These are phyloP conservation scores for Podospora sp. DNA, from an alignment of 495 filamentous ascomycete species.

Conservation along the genomic window DNA sequence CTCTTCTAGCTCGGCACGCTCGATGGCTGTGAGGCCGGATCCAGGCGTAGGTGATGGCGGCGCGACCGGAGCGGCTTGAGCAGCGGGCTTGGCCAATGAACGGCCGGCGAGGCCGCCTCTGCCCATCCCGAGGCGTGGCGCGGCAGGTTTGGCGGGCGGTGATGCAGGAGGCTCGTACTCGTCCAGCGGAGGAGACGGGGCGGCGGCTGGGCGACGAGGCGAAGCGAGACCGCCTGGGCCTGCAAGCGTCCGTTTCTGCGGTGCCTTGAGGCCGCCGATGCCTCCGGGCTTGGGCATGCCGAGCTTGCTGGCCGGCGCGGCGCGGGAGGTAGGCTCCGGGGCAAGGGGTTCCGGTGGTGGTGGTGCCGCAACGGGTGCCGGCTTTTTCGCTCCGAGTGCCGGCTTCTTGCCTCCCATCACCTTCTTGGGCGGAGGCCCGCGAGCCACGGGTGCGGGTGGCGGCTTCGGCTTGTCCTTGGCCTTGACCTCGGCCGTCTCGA, in stretches of 20 bases:
- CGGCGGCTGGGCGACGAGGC: conserved; percentile 65
- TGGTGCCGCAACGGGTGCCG: conserved; percentile 48
- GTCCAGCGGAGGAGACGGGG: conserved; percentile 48
- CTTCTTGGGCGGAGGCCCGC: conserved; percentile 56
- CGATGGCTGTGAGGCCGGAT: conserved; percentile 67
- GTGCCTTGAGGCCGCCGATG: conserved; percentile 69
- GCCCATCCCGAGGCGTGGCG: conserved; percentile 68
- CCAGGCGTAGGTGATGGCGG: conserved; percentile 53
- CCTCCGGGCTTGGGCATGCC: conserved; percentile 67
- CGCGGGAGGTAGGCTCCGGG: conserved; percentile 61
- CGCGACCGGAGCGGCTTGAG: conserved; percentile 37
- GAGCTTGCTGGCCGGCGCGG: conserved; percentile 63
- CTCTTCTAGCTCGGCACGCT: conserved; percentile 87
- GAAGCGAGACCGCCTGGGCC: conserved; percentile 59
- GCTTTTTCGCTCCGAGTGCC: conserved; percentile 47
- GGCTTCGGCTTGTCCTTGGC: conserved; percentile 96
- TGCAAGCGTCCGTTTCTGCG: conserved; percentile 61
- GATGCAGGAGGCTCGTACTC: conserved; percentile 63
- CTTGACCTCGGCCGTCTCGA: conserved; percentile 88
- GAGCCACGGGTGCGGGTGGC: conserved; percentile 62
- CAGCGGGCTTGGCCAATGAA: conserved; percentile 77
- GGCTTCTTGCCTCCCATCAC: conserved; percentile 45
- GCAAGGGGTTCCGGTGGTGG: conserved; percentile 46
- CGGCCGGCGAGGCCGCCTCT: conserved; percentile 82
- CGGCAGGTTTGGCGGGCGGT: conserved; percentile 37